Evolutionary conservation across 2,329 filamentous ascomycete genomes (phyloP), one percentile per base, ranked within the genome.

Genomic region (Neopestalotiopsis clavispora): DNA sequence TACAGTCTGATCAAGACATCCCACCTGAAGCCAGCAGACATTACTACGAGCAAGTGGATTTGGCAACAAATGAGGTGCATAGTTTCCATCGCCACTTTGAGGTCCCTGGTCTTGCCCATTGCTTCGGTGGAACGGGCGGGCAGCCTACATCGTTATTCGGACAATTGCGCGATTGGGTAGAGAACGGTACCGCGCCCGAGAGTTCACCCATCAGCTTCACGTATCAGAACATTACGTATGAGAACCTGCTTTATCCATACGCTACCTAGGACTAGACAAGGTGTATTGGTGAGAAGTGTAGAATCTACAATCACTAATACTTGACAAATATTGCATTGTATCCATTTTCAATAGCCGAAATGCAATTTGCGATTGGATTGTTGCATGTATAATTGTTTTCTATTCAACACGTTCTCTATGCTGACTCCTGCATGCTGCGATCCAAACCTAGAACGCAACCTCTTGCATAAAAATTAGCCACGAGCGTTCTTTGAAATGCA

Each of bases 161-260:
- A 0, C 30, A 42, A n/a, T 28, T 66, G 45, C 45, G 45, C 13
- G 45, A 23, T 23, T 66, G 64, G 64, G 64, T 66, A 2, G 64
- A 66, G 30, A 66, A 66, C 38, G 64, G 64, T 5, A 66, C 49
- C 13, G 64, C 32, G 10, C 64, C 64, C 4, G 45, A 58, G 20
- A 52, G 5, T 52, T 52, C 45, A 10, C 45, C 45, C 9, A 52
- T 52, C 17, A 52, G 17, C 9, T 52, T 52, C 45, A 52, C 45
- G 17, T 52, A 52, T 20, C 17, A 23, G n/a, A 52, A 52, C 20
- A 2, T 23, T 10, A 52, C 45, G 45, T 20, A 52, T 12, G 45
- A 52, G 6, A 23, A 52, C n/a, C 6, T 52, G n/a, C 45, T 52
- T 4, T 23, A 52, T 9, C 45, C 45, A 9, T 52, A 52, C 9